Evolutionary conservation across 176 grass and related monocot genomes (phyloP), one percentile per base, ranked within the genome.

Genomic region (Musa itinerans): DNA sequence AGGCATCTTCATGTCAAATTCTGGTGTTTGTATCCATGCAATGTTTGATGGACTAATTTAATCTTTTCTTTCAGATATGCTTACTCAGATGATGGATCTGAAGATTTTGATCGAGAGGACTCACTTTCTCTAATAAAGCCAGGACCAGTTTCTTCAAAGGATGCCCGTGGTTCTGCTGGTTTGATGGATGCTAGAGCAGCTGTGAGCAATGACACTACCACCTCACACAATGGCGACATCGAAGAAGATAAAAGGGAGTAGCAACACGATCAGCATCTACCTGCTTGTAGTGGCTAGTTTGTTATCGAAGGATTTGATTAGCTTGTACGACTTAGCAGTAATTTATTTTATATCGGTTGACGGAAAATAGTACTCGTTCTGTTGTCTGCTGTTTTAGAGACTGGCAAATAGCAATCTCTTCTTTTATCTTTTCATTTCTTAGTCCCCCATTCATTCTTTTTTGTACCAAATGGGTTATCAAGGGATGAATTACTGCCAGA

Each of bases 231-330:
- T 56, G 86, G 68, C 11, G 89, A 92, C 68, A 73, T 89, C 0
- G 95, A 94, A 68, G 96, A 99, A 94, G 92, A 89, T 73, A 99
- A 99, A 81, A 88, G 83, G 27, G 96, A 99, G 83, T 99, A 82
- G 58, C 22, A 54, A 56, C 9, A 13, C 10, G 4, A 25, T 50
- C 21, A 4, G 16, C 34, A 10, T n/a, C 68, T 52, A 70, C 19
- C 34, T 20, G 50, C 50, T 21, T 51, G 34, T 51, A 52, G 68
- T 52, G 13, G 1, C 68, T 71, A 71, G 48, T 13, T 56, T 25
- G 53, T 55, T 56, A 23, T 74, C 23, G 34, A 21, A 56, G 23
- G n/a, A 19, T 17, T 56, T 15, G 15, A 68, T 14, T 43, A 43
- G 65, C 65, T 34, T 25, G 57, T 19, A n/a, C 25, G 2, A 43